These are phyloP conservation scores for Chenopodium quinoa DNA, from an alignment of 148 eudicot genomes.

Conservation along the genomic window DNA sequence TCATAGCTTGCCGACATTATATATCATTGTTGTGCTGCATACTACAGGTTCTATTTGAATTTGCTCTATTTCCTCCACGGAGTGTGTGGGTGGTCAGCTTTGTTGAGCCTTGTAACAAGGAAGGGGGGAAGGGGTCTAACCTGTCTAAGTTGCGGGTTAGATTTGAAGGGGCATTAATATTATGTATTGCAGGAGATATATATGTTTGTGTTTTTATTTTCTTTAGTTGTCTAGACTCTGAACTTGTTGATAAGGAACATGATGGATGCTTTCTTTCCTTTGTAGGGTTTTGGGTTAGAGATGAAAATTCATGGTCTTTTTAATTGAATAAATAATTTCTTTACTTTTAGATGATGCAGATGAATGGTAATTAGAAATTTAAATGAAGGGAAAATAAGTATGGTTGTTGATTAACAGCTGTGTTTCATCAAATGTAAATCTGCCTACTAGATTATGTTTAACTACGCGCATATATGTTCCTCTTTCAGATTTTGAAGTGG, in stretches of 20 bases:
- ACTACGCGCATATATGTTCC: background rate
- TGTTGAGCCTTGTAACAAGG: background rate
- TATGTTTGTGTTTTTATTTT: background rate
- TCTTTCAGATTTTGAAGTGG: slow-evolving; percentile 81
- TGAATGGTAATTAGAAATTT: background rate
- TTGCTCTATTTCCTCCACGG: background rate
- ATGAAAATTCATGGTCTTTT: background rate
- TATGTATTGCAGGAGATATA: background rate
- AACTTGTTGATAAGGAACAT: background rate
- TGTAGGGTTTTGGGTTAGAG: background rate
- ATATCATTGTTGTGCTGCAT: background rate
- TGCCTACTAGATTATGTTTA: background rate
- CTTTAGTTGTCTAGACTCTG: background rate
- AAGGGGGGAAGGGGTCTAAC: background rate
- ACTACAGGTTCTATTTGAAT: background rate
- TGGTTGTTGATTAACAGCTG: background rate
- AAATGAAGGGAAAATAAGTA: background rate
- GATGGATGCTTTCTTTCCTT: background rate
- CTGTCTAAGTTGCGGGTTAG: background rate
- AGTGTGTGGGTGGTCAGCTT: background rate
- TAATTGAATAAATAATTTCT: background rate
- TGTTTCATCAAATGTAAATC: background rate
- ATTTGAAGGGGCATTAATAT: background rate
- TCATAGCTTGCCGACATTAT: background rate
- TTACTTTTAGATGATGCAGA: background rate